A percentile compares a stretch with the other conserved stretches of the same genome.
phyloP scores from a whole-genome alignment of 177 flowering plant species.

The Vitis hybrid region DNA sequence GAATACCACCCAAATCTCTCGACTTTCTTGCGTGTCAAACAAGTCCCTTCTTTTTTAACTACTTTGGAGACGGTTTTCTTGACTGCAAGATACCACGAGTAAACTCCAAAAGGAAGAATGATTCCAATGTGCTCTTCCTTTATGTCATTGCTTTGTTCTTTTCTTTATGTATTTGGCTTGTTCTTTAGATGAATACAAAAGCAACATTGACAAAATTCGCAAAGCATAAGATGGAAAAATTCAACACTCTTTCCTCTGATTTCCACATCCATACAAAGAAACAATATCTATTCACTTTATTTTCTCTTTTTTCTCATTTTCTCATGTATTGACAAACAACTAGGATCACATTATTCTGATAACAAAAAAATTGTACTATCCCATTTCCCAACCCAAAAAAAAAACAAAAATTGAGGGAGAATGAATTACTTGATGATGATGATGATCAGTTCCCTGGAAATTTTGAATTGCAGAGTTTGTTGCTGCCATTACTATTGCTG shows the following conservation, averaged over 20 bases:
- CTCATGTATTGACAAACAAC: constrained; percentile 8
- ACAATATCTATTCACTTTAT: background rate
- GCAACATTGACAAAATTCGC: background rate
- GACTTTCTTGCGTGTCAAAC: constrained; percentile 5
- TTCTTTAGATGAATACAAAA: background rate
- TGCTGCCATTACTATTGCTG: constrained; percentile 21
- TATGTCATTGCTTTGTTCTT: background rate
- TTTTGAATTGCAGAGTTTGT: constrained; percentile 13
- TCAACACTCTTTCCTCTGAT: background rate
- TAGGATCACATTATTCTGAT: constrained; percentile 4
- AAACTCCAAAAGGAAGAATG: constrained; percentile 3
- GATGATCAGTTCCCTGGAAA: constrained; percentile 7
- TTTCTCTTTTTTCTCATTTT: background rate
- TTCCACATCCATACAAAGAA: constrained; percentile 4
- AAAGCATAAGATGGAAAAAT: background rate
- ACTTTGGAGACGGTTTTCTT: constrained; percentile 16
- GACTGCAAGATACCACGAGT: constrained; percentile 9
- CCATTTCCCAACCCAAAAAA: constrained; percentile 1
- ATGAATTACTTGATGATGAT: background rate
- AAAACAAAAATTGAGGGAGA: background rate
- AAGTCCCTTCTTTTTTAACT: background rate
- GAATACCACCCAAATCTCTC: too few species aligned
- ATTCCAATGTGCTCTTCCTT: background rate
- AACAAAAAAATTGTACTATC: background rate
- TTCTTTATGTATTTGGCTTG: constrained; percentile 1